Evolutionary conservation across 768 basidiomycete genomes (phyloP).

Genomic region (Pulveroboletus sp.): DNA sequence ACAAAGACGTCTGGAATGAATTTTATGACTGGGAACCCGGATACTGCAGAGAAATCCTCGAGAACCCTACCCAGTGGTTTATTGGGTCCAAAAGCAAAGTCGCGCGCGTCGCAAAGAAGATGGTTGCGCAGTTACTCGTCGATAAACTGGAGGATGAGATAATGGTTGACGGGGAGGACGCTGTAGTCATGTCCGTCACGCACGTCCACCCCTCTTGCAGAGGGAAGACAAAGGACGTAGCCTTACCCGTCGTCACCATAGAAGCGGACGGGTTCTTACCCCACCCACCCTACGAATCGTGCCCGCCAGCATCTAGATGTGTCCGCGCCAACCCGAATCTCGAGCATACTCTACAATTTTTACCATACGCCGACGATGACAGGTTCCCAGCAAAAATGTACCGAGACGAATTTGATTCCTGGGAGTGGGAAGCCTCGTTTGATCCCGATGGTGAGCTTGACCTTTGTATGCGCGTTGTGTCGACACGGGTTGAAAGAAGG

Average conservation of each 20-base stretch:
- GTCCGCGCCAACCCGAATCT: constrained; percentile 9
- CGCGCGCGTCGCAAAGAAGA: constrained; percentile 12
- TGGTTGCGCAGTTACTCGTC: constrained; percentile 5
- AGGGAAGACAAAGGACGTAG: background rate
- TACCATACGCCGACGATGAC: constrained; percentile 49
- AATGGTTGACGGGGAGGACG: background rate
- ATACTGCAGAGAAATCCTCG: constrained; percentile 27
- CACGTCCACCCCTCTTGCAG: background rate
- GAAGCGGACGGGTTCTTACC: constrained; percentile 10
- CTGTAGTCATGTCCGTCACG: constrained; percentile 10
- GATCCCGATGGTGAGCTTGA: constrained; percentile 48
- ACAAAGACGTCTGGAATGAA: constrained; percentile 39
- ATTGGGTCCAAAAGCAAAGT: constrained; percentile 8
- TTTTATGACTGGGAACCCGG: constrained; percentile 47
- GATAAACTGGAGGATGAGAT: background rate
- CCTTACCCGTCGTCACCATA: constrained; percentile 18
- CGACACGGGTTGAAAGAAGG: background rate
- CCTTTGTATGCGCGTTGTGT: background rate
- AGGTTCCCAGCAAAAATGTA: constrained; percentile 32
- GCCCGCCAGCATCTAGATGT: constrained; percentile 41
- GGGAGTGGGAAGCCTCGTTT: constrained; percentile 40
- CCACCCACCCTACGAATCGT: constrained; percentile 42
- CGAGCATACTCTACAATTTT: constrained; percentile 24
- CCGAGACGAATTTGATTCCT: constrained; percentile 22
- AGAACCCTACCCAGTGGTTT: constrained; percentile 8